Evolutionary conservation across 164 flowering plant species (phyloP).

Genomic region (Dillenia turbinata): DNA sequence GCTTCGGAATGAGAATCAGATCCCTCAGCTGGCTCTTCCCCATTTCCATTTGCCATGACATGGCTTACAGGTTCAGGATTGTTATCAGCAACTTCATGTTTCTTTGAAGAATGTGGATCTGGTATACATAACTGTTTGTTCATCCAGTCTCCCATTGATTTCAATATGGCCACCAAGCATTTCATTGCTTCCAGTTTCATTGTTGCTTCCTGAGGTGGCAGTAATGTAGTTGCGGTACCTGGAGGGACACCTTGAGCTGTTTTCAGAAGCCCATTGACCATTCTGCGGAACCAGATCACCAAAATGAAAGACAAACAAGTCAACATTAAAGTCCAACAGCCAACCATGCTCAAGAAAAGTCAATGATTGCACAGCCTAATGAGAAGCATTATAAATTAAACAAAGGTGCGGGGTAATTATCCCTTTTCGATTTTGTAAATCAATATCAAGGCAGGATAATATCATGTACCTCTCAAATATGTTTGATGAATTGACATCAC

Average conservation of each 20-base stretch:
- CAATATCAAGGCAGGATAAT: background rate
- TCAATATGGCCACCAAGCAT: slow-evolving; percentile 78
- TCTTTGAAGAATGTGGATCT: slow-evolving; percentile 69
- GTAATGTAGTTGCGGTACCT: slow-evolving; percentile 67
- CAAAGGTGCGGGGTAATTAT: background rate
- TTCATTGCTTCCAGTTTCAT: slow-evolving; percentile 97
- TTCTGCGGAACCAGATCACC: slow-evolving; percentile 41
- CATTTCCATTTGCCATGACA: slow-evolving; percentile 66
- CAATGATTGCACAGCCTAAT: background rate
- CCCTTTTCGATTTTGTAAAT: background rate
- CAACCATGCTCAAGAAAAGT: background rate
- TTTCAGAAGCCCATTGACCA: slow-evolving; percentile 99
- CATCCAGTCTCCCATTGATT: slow-evolving; percentile 99
- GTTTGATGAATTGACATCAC: slow-evolving; percentile 96
- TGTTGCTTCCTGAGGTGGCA: slow-evolving; percentile 89
- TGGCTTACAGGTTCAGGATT: slow-evolving; percentile 47
- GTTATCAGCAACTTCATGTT: slow-evolving; percentile 51
- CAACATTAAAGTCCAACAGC: background rate
- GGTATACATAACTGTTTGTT: slow-evolving; percentile 91
- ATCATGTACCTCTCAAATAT: slow-evolving; percentile 82
- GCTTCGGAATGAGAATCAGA: slow-evolving; percentile 83
- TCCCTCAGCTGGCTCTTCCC: slow-evolving; percentile 69
- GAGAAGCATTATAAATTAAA: background rate
- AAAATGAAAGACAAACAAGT: slow-evolving; percentile 3
- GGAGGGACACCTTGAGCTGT: slow-evolving; percentile 99